A percentile compares a stretch with the other conserved stretches of the same genome.
Conservation (phyloP, 768 basidiomycete species). For the Rhodotorula diobovata region DNA sequence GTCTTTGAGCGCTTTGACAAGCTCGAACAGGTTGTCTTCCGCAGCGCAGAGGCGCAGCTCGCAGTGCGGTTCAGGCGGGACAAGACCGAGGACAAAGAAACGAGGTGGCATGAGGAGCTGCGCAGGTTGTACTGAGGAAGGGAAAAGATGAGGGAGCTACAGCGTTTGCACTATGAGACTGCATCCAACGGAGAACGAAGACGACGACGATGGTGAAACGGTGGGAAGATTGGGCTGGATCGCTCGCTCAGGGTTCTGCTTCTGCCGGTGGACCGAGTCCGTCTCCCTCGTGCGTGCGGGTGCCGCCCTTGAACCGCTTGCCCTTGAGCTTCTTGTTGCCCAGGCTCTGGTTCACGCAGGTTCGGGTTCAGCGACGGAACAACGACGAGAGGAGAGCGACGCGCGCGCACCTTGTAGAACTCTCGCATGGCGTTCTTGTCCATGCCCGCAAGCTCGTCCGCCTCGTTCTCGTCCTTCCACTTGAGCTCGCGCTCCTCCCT, state of each 20-base stretch:
- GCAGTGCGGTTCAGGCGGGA: conserved; percentile 15
- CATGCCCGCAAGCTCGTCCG: conserved; percentile 2
- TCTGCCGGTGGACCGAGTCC: conserved; percentile 16
- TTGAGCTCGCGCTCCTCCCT: conserved; percentile 41
- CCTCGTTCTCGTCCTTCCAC: conserved; percentile 39
- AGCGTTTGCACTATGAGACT: too few species aligned
- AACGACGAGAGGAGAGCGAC: not conserved
- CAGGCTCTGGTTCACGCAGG: conserved; percentile 12
- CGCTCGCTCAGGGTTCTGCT: not conserved
- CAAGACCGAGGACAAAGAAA: not conserved
- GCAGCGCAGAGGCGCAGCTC: conserved; percentile 18
- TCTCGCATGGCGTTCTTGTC: conserved; percentile 40
- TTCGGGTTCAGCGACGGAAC: not conserved
- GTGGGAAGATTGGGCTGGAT: not conserved
- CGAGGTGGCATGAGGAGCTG: conserved; percentile 22
- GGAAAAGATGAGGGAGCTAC: too few species aligned
- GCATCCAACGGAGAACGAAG: too few species aligned
- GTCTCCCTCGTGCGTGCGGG: conserved; percentile 43
- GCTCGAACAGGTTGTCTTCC: conserved; percentile 28
- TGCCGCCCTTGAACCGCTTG: conserved; percentile 15
- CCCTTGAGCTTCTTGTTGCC: conserved; percentile 39
- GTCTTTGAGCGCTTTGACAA: conserved; percentile 6
- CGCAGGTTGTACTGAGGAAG: conserved; percentile 15
- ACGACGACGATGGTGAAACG: too few species aligned
- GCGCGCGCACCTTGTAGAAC: conserved; percentile 40